A percentile compares a stretch with the other conserved stretches of the same genome.
phyloP scores from a whole-genome alignment of 148 eudicot species.

The Cornus florida region DNA sequence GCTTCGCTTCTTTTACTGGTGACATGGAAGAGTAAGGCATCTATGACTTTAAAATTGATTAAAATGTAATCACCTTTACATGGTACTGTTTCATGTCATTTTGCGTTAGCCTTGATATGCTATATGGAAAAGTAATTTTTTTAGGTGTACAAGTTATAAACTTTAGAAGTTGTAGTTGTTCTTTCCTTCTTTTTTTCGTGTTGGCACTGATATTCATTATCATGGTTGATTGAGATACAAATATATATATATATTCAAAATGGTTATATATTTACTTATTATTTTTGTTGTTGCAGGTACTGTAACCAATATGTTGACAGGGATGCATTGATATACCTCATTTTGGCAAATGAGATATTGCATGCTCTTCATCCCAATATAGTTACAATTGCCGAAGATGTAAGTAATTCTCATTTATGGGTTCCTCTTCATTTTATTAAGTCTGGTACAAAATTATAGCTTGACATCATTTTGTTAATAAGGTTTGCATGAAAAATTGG shows the following conservation, averaged over 20 bases:
- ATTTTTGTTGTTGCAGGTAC: constrained; percentile 52
- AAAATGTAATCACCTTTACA: neutral
- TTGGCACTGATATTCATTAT: neutral
- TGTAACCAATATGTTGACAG: constrained; percentile 95
- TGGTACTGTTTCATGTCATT: neutral
- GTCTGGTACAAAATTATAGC: neutral
- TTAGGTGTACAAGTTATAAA: neutral
- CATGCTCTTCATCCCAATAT: constrained; percentile 88
- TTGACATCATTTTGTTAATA: neutral
- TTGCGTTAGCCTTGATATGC: neutral
- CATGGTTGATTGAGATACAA: neutral
- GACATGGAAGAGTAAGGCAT: constrained; percentile 90
- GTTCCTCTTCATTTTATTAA: neutral
- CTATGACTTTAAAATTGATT: constrained; percentile 7
- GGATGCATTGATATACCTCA: constrained; percentile 83
- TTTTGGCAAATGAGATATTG: constrained; percentile 85
- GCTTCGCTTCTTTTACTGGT: constrained; percentile 87
- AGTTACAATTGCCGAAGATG: constrained; percentile 96
- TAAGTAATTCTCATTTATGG: constrained; percentile 34
- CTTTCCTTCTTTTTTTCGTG: neutral
- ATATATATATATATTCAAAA: no score
- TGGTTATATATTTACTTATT: no score
- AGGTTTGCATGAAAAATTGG: neutral
- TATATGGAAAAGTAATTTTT: neutral
- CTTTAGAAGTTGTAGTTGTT: neutral